Percentiles rank a stretch among this genome's conserved stretches.
phyloP scores from a whole-genome alignment of 1,284 basidiomycete species.

The Pholiota adiposa region DNA sequence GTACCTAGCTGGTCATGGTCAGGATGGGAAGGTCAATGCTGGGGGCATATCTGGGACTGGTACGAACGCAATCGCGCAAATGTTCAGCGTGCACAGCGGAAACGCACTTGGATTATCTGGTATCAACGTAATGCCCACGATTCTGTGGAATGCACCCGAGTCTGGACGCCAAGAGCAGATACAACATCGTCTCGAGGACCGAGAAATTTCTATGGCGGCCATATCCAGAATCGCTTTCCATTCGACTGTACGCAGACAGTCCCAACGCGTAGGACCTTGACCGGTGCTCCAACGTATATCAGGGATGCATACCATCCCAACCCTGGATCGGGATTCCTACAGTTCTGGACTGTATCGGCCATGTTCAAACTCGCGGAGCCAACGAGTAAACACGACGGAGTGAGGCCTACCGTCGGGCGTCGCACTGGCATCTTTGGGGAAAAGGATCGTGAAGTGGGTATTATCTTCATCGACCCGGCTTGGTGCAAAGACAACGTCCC shows the following conservation, averaged over 20 bases:
- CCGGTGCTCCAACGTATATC: constrained; percentile 10
- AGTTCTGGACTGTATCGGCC: constrained; percentile 20
- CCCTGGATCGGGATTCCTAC: constrained; percentile 17
- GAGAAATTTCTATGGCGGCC: constrained; percentile 3
- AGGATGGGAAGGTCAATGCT: constrained; percentile 6
- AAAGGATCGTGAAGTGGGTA: constrained; percentile 6
- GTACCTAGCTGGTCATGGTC: constrained; percentile 20
- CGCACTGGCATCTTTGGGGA: constrained; percentile 11
- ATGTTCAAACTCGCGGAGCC: constrained; percentile 11
- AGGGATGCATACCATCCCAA: constrained; percentile 6
- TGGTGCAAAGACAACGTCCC: constrained; percentile 9
- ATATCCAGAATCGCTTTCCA: constrained; percentile 5
- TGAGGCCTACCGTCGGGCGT: neutral
- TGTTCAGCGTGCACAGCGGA: constrained; percentile 1
- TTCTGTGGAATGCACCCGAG: constrained; percentile 10
- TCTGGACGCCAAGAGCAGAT: neutral
- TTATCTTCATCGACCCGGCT: neutral
- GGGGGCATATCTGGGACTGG: neutral
- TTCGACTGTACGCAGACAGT: constrained; percentile 11
- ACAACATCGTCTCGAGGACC: neutral
- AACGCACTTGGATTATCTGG: constrained; percentile 9
- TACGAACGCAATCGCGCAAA: neutral
- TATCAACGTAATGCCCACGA: constrained; percentile 14
- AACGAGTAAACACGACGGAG: neutral
- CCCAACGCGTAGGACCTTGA: constrained; percentile 13